Percentiles rank a stretch among this genome's conserved stretches.
phyloP scores from a whole-genome alignment of 2,329 filamentous ascomycete genomes.

The Berkeleyomyces basicola region DNA sequence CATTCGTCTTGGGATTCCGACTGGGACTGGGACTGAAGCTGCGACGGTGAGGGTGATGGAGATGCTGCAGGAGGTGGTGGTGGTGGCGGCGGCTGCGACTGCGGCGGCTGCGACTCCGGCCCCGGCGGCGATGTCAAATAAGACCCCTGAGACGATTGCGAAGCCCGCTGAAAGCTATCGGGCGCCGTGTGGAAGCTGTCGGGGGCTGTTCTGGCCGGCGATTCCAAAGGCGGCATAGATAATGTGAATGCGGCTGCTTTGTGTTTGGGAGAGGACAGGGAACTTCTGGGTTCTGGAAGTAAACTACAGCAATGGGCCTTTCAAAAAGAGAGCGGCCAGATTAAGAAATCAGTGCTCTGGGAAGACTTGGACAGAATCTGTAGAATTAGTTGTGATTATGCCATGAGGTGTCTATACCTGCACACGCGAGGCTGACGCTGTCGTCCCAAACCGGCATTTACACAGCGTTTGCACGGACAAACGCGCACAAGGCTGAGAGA shows the following conservation, averaged over 20 bases:
- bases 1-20: slow-evolving; percentile 4
- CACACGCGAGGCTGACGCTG: too few species aligned
- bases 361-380: background rate
- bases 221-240: background rate
- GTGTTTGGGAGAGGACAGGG: too few species aligned
- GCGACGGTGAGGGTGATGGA: background rate
- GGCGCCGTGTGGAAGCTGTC: background rate
- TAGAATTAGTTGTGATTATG: too few species aligned
- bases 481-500: background rate
- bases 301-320: background rate
- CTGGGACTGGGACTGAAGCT: background rate
- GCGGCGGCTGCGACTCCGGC: background rate
- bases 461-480: background rate
- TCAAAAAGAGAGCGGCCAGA: background rate
- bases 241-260: background rate
- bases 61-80: background rate
- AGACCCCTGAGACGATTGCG: background rate
- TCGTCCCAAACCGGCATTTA: too few species aligned
- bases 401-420: too few species aligned
- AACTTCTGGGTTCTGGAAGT: background rate
- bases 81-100: background rate
- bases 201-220: background rate
- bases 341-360: background rate
- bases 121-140: background rate
- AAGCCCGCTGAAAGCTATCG: background rate